Percentiles rank a stretch among this genome's conserved stretches.
phyloP scores from a whole-genome alignment of 805 yeast genomes.

The Candida gorgasii region DNA sequence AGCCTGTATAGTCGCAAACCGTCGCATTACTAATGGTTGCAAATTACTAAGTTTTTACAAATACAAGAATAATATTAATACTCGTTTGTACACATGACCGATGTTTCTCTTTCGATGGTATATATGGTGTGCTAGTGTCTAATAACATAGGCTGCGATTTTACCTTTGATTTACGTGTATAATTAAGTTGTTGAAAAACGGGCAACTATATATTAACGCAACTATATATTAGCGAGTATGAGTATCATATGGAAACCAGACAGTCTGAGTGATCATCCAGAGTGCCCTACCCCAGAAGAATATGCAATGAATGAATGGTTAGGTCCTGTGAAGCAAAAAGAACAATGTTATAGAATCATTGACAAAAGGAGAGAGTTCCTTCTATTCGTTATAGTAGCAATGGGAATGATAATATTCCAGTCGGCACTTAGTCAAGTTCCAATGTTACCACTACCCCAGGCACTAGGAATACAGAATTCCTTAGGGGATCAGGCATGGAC shows the following conservation, averaged over 20 bases:
- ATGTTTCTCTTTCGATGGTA: too few species aligned
- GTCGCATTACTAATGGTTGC: background rate
- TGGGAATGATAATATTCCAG: conserved; percentile 15
- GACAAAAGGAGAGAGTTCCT: background rate
- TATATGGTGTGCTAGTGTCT: background rate
- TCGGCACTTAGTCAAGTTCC: conserved; percentile 22
- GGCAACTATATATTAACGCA: too few species aligned
- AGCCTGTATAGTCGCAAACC: conserved; percentile 58
- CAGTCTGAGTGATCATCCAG: too few species aligned
- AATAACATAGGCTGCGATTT: too few species aligned
- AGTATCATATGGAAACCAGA: background rate
- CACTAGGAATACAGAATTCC: conserved; percentile 23
- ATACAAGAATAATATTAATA: background rate
- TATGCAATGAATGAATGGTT: too few species aligned
- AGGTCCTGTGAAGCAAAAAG: background rate
- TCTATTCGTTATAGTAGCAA: conserved; percentile 1
- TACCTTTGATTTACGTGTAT: too few species aligned
- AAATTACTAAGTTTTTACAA: background rate
- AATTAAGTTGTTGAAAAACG: too few species aligned
- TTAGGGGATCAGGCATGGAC: conserved; percentile 37
- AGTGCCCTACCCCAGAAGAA: too few species aligned
- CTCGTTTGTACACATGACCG: too few species aligned
- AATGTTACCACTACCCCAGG: conserved; percentile 19
- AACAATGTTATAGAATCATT: background rate
- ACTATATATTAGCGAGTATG: background rate